A percentile compares a stretch with the other conserved stretches of the same genome.
Evolutionary conservation across 192 early-diverging fungal genomes (phyloP).

Genomic region (Coemansia sp.): DNA sequence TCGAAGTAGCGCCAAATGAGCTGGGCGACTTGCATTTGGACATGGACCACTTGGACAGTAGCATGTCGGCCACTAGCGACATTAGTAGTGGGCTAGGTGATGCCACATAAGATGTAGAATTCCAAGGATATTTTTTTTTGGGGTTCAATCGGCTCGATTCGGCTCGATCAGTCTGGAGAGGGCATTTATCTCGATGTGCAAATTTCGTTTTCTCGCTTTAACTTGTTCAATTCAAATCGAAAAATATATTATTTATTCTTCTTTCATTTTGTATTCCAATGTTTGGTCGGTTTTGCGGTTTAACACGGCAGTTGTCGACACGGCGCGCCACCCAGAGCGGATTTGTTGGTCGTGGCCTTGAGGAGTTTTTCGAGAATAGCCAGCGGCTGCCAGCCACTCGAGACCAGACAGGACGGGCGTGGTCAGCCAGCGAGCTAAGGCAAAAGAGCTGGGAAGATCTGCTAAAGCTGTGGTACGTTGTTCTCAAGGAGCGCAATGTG

Average conservation of each 20-base stretch:
- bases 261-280: constrained; percentile 11
- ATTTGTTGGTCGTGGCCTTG: constrained; percentile 57
- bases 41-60: background rate
- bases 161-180: background rate
- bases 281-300: constrained; percentile 23
- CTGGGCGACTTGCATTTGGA: background rate
- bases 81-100: background rate
- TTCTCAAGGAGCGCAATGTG: constrained; percentile 83
- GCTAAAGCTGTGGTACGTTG: constrained; percentile 92
- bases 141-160: background rate
- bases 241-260: background rate
- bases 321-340: constrained; percentile 49
- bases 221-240: background rate
- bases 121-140: background rate
- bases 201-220: background rate
- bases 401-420: constrained; percentile 72
- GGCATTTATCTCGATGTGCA: background rate
- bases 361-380: constrained; percentile 64
- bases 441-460: constrained; percentile 95
- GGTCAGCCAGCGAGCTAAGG: constrained; percentile 87
- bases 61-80: background rate
- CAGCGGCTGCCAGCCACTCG: constrained; percentile 53
- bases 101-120: background rate
- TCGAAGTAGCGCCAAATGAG: background rate
- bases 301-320: constrained; percentile 39